Evolutionary conservation across 2,329 filamentous ascomycete species (phyloP), one percentile per base, ranked within the genome.

Genomic region (Fusarium verticillioides): DNA sequence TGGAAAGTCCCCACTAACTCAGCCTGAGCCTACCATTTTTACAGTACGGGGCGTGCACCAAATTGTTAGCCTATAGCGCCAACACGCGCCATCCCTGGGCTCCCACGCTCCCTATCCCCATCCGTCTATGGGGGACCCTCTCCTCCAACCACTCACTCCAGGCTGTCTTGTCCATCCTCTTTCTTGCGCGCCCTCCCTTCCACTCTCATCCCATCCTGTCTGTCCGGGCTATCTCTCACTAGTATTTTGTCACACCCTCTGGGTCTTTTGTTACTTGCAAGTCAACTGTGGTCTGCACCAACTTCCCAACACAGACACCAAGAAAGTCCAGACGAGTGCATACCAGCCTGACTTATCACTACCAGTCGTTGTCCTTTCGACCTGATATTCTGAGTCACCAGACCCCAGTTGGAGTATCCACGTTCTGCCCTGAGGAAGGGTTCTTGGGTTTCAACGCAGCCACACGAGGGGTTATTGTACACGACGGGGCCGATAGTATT

Each of bases 291-390:
- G 46, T 69, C 56, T 59, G 56, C 19, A 52, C 72, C 74, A 76
- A 73, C 69, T 77, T 75, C 76, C 72, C 60, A 71, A 70, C 73
- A 73, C 64, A 56, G 19, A 44, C 65, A 42, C 47, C 49, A 66
- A 40, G 26, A 60, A 52, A 46, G 32, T 53, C 40, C 32, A 65
- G 66, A 59, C 72, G 63, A 78, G 73, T 75, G 75, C 77, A 78
- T 78, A 77, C 75, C 77, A 78, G 72, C 70, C 76, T 65, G 72
- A 75, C 70, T 71, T 75, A 67, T 73, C 76, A 72, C 75, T 59
- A 60, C 67, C 75, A 73, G 60, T 77, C 69, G 72, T 78, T 77
- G 72, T 74, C 73, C 64, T 72, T 69, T 76, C 67, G 68, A 77
- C 74, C 64, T 67, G 58, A 73, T 56, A 59, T 63, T 68, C 72